Evolutionary conservation across 2,329 filamentous ascomycete species (phyloP).

Genomic region (Neopestalotiopsis rosae): DNA sequence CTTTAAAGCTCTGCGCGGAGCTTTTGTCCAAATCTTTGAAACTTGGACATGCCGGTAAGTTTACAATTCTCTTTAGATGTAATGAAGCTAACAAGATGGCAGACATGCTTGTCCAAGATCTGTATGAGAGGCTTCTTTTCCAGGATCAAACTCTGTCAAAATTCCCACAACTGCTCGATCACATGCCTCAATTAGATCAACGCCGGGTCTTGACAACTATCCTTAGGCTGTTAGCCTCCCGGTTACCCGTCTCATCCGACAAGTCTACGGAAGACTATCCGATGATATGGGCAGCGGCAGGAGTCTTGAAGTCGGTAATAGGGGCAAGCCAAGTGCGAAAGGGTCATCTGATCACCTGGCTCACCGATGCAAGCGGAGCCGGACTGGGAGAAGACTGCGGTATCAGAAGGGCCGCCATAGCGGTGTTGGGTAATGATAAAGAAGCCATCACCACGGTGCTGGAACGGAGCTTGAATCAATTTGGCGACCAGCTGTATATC

Average conservation of each 20-base stretch:
- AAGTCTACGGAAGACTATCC: constrained; percentile 36
- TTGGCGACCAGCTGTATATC: constrained; percentile 87
- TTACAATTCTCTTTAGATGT: neutral
- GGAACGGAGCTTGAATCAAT: constrained; percentile 73
- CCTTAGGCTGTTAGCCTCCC: constrained; percentile 51
- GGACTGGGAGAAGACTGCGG: constrained; percentile 68
- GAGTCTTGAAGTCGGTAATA: constrained; percentile 58
- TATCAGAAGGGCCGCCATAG: constrained; percentile 70
- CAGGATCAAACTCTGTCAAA: constrained; percentile 27
- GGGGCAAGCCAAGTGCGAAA: constrained; percentile 53
- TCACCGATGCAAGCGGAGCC: constrained; percentile 67
- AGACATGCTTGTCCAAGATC: constrained; percentile 48
- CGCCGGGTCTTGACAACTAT: constrained; percentile 46
- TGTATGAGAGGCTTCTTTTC: constrained; percentile 31
- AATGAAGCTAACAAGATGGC: constrained; percentile 12
- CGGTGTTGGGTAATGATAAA: constrained; percentile 58
- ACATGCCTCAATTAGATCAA: constrained; percentile 48
- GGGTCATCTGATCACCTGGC: constrained; percentile 66
- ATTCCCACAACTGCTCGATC: constrained; percentile 39
- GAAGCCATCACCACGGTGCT: constrained; percentile 61
- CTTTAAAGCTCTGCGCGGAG: constrained; percentile 48
- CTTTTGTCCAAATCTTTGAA: constrained; percentile 66
- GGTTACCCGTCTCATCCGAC: constrained; percentile 37
- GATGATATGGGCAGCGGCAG: constrained; percentile 62
- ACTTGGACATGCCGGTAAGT: constrained; percentile 74